Evolutionary conservation across 2,329 filamentous ascomycete genomes (phyloP).

Genomic region (Orbilia quercus): DNA sequence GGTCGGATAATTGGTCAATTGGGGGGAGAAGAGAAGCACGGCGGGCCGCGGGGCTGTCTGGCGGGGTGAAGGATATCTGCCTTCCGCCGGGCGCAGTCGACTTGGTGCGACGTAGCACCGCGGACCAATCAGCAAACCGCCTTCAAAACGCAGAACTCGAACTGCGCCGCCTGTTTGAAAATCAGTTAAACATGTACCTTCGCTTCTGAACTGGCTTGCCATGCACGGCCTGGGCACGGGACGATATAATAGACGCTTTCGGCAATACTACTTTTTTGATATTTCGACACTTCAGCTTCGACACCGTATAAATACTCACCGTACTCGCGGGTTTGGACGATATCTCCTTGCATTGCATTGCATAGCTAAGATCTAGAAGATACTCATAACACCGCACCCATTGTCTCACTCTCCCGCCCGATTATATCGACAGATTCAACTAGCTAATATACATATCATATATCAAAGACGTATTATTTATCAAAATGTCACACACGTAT

Average conservation of each 20-base stretch:
- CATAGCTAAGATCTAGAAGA: too few relatives aligned
- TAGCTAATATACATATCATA: neutral
- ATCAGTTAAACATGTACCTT: too few relatives aligned
- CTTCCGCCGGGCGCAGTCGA: neutral
- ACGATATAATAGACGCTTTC: too few relatives aligned
- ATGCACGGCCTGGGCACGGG: too few relatives aligned
- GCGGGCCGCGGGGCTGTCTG: constrained; percentile 12
- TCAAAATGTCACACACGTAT: constrained; percentile 36
- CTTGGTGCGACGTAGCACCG: neutral
- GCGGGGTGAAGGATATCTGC: constrained; percentile 11
- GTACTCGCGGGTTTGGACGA: neutral
- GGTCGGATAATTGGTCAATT: too few relatives aligned
- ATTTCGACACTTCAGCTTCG: too few relatives aligned
- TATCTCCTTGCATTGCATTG: neutral
- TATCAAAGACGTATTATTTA: neutral
- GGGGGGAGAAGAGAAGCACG: neutral
- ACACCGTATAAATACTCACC: constrained; percentile 10
- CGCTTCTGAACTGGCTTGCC: too few relatives aligned
- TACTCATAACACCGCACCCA: neutral
- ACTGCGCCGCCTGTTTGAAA: too few relatives aligned
- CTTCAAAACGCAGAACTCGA: neutral
- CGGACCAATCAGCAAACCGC: constrained; percentile 7
- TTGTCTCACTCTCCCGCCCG: too few relatives aligned
- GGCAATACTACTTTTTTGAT: too few relatives aligned
- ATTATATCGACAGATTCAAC: neutral